Base-by-base conservation (phyloP, 2,329 filamentous ascomycete genomes). In the Camptophora hylomeconis region DNA sequence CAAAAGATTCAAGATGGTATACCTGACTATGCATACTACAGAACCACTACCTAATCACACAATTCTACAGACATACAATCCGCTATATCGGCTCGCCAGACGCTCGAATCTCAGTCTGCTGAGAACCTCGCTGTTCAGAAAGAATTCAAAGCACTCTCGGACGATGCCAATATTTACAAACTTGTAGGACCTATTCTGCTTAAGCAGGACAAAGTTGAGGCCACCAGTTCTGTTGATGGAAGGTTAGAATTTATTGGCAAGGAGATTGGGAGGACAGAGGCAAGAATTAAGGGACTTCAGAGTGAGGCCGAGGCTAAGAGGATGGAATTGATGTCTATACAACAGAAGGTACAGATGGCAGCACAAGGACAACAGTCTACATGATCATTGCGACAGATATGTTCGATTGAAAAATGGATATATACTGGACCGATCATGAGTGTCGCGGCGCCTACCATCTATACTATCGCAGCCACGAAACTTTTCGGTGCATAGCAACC, bases 151-250 rank as follows among this genome's bases (percentile, higher is more conserved):
- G 67, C 69, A 30, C 65, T 95, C 35, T 71, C 75, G 45, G 77
- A 86, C 20, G 79, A 78, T 44, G 80, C 92, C 48, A 82, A 75
- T 40, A 92, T 98, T 54, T 98, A 92, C 71, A 98, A 95, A 59
- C 72, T 94, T 22, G 75, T 93, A 25, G 89, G 89, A 0, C 89
- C 89, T 0, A 81, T 95, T 5, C 61, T 98, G 20, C 57, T 98
- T 48, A 94, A 95, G 65, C 89, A 98, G 56, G 89, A 95, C 33
- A 86, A 81, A 54, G 61, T 72, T 2, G 89, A 98, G 53, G 89
- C 89, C 0, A 75, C 84, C 41, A 79, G 81, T 64, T 86, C 84
- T 0, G 89, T 98, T 11, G 83, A 92, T 45, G 82, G 82, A 12
- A 74, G 89, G 14, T 56, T 98, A 28, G 84, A 93, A 42, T 95